Evolutionary conservation across 2,329 filamentous ascomycete species (phyloP).

Genomic region (Cercospora zeae-maydis): DNA sequence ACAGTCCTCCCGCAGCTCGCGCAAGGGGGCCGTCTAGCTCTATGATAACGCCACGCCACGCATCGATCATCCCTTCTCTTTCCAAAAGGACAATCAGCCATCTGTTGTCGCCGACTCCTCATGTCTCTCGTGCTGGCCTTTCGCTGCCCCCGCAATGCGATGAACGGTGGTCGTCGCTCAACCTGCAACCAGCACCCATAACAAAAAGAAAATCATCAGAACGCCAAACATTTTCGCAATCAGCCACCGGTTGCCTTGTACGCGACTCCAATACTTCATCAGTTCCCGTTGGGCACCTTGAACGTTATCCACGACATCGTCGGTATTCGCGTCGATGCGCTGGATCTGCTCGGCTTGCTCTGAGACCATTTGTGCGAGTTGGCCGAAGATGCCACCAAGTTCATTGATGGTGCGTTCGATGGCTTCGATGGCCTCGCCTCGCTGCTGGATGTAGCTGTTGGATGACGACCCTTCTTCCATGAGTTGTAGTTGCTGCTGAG

Average conservation of each 20-base stretch:
- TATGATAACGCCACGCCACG: not conserved
- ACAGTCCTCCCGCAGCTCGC: not conserved
- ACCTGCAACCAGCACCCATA: conserved; percentile 39
- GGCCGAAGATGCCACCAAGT: conserved; percentile 86
- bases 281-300: conserved; percentile 90
- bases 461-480: conserved; percentile 88
- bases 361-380: conserved; percentile 92
- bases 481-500: conserved; percentile 74
- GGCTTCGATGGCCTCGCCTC: conserved; percentile 92
- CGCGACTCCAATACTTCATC: conserved; percentile 93
- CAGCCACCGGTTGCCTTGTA: conserved; percentile 92
- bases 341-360: conserved; percentile 98
- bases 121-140: not conserved
- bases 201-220: conserved; percentile 71
- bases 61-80: not conserved
- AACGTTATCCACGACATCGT: conserved; percentile 98
- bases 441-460: conserved; percentile 87
- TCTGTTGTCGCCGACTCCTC: not conserved
- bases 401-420: conserved; percentile 95
- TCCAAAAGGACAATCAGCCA: not conserved
- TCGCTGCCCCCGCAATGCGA: not conserved
- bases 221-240: conserved; percentile 83
- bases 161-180: not conserved
- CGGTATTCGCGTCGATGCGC: conserved; percentile 93
- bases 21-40: not conserved